phyloP scores from a whole-genome alignment of 352 stramenopile species.

The Elongisporangium anandrum region DNA sequence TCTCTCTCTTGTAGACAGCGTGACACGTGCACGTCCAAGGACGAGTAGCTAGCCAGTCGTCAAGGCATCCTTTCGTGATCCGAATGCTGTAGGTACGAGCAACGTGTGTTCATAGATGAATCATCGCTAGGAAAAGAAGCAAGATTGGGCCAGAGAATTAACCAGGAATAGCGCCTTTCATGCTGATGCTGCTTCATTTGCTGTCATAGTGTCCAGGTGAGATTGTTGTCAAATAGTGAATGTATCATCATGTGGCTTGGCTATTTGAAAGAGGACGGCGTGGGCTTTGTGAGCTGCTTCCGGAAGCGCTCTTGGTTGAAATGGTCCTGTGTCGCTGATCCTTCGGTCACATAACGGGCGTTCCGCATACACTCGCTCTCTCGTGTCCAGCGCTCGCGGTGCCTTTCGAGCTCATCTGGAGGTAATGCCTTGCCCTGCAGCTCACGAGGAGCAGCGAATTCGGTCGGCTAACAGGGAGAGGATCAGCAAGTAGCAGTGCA shows the following conservation, averaged over 20 bases:
- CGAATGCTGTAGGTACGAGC: no score
- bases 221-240: no score
- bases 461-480: slow-evolving; percentile 23
- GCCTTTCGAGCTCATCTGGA: slow-evolving; percentile 45
- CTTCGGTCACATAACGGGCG: slow-evolving; percentile 59
- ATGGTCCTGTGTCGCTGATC: slow-evolving; percentile 32
- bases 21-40: slow-evolving; percentile 36
- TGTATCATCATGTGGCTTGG: no score
- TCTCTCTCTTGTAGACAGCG: slow-evolving; percentile 32
- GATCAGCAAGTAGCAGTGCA: background rate
- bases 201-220: background rate
- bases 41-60: slow-evolving; percentile 13
- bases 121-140: no score
- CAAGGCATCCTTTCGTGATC: no score
- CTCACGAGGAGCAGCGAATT: slow-evolving; percentile 63
- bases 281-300: slow-evolving; percentile 55
- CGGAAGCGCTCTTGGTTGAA: slow-evolving; percentile 47
- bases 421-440: slow-evolving; percentile 40
- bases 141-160: no score
- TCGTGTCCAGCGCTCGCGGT: slow-evolving; percentile 59
- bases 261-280: slow-evolving; percentile 38
- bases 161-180: background rate
- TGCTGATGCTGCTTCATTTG: background rate
- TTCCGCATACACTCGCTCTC: slow-evolving; percentile 47
- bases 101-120: no score